phyloP scores from a whole-genome alignment of 2,329 filamentous ascomycete genomes.

The Trichoderma guizhouense region DNA sequence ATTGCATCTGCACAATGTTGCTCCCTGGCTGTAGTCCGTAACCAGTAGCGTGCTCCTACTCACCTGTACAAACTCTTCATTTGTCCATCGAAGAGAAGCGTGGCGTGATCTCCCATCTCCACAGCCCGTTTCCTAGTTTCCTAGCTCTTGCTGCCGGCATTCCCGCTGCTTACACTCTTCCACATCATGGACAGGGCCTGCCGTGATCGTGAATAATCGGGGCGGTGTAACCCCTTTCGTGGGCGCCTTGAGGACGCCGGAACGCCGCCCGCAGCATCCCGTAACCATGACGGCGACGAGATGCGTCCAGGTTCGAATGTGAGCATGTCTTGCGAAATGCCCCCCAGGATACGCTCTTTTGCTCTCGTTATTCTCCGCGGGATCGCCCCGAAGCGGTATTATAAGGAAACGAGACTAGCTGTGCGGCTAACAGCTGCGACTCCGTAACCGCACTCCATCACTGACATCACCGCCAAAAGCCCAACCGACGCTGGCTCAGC shows the following conservation, averaged over 20 bases:
- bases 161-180: conserved; percentile 4
- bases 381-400: neutral
- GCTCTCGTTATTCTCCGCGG: neutral
- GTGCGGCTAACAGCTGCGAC: neutral
- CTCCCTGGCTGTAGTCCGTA: neutral
- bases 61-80: neutral
- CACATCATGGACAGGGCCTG: neutral
- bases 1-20: neutral
- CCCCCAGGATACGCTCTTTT: neutral
- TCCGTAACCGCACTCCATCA: neutral
- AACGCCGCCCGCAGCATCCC: neutral
- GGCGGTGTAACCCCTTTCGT: conserved; percentile 16
- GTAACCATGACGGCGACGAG: neutral
- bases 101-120: conserved; percentile 18
- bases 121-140: neutral
- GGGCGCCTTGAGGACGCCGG: neutral
- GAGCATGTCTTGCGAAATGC: neutral
- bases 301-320: neutral
- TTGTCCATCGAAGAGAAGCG: neutral
- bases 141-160: conserved; percentile 5
- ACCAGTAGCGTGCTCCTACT: neutral
- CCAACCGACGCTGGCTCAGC: neutral
- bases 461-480: neutral
- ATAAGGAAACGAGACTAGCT: neutral
- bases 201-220: conserved; percentile 9